These are phyloP conservation scores for Psilocybe mexicana DNA, from an alignment of 1,284 basidiomycete species.

Conservation along the genomic window DNA sequence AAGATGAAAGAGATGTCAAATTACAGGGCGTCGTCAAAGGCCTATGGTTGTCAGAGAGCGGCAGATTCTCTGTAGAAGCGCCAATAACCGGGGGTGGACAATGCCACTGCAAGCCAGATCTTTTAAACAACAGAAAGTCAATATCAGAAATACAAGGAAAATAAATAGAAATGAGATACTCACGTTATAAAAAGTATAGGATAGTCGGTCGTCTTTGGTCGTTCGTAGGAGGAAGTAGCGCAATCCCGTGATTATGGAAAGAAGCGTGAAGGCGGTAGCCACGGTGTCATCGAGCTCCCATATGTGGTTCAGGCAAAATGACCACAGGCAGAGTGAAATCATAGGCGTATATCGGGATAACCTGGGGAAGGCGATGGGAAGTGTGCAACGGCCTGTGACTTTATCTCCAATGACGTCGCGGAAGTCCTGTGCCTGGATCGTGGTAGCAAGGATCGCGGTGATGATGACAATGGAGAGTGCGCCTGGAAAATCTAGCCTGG, in stretches of 20 bases:
- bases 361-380: constrained; percentile 37
- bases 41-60: background rate
- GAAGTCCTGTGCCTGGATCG: constrained; percentile 41
- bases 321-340: constrained; percentile 27
- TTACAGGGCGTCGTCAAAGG: background rate
- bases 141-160: background rate
- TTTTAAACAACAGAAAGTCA: background rate
- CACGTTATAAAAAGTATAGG: constrained; percentile 28
- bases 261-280: constrained; percentile 14
- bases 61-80: constrained; percentile 19
- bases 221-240: constrained; percentile 23
- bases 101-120: constrained; percentile 22
- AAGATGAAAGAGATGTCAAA: background rate
- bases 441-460: constrained; percentile 29
- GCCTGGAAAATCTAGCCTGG: constrained; percentile 16
- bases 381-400: constrained; percentile 36
- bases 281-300: constrained; percentile 22
- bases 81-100: constrained; percentile 22
- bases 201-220: constrained; percentile 25
- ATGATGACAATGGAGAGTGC: constrained; percentile 27
- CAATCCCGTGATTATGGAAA: constrained; percentile 24
- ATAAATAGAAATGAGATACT: constrained; percentile 5
- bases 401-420: constrained; percentile 41
- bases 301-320: constrained; percentile 16
- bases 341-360: constrained; percentile 27